Evolutionary conservation across 169 alveolate species (phyloP), one percentile per base, ranked within the genome.

Genomic region (Plasmodium billcollinsi): DNA sequence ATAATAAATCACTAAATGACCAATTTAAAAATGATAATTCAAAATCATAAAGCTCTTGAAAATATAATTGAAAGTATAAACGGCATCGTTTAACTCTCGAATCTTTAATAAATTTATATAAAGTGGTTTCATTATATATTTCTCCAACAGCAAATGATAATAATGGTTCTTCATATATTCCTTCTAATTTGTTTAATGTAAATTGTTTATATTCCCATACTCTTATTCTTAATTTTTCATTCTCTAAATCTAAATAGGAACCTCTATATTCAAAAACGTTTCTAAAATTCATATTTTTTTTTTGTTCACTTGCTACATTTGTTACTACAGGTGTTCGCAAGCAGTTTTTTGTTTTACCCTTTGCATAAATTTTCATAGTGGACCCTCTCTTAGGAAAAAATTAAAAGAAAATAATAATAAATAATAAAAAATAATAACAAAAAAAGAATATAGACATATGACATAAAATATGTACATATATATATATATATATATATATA

Each of bases 211-310:
- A 95, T 78, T 89, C 94, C 97, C 97, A 95, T 50, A 94, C 93
- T 66, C 93, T 94, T 72, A 95, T 90, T 49, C 95, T 88, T 49
- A 95, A 89, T 69, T 94, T 95, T 63, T 95, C 97, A 69, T 90
- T 66, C 83, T 95, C 97, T 56, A 95, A 80, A 93, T 95, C 97
- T 56, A 92, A 65, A 65, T 95, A 95, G 15, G 96, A 93, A 15
- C 97, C 97, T 61, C 97, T 73, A 59, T 95, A 95, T 70, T 95
- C 97, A 80, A 94, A 94, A 15, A 94, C 92, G 85, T 94, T 93
- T 20, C 93, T 65, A 65, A 94, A 95, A 39, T 95, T 91, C 91
- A 95, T 93, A 43, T 88, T 69, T 33, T 95, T 92, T 54, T 95
- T 91, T 52, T 90, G 92, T 21, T 94, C 96, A 62, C 92, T 93